Evolutionary conservation across 805 yeast species (phyloP).

Genomic region (Candida lessepsii): DNA sequence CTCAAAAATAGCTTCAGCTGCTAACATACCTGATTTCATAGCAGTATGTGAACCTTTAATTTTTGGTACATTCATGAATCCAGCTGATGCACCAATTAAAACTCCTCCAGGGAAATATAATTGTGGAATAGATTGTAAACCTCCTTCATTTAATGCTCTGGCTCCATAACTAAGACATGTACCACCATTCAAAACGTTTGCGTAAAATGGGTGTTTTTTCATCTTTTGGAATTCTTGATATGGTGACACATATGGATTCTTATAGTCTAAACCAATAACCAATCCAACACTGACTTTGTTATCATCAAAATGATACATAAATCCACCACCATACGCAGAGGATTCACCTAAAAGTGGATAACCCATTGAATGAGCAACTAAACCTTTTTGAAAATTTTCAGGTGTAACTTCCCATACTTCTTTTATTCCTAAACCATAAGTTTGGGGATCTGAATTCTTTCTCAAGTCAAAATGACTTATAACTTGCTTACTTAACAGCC

Average conservation of each 20-base stretch:
- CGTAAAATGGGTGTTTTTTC: constrained; percentile 88
- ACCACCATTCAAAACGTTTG: constrained; percentile 76
- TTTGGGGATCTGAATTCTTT: constrained; percentile 66
- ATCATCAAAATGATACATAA: constrained; percentile 95
- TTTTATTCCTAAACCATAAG: constrained; percentile 93
- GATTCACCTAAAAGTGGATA: constrained; percentile 65
- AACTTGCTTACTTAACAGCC: constrained; percentile 79
- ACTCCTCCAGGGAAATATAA: constrained; percentile 95
- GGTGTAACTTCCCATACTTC: constrained; percentile 96
- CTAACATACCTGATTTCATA: constrained; percentile 91
- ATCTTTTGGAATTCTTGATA: constrained; percentile 92
- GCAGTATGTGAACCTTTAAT: constrained; percentile 98
- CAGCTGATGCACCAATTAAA: constrained; percentile 93
- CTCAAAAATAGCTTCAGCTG: constrained; percentile 79
- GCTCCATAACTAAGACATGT: constrained; percentile 94
- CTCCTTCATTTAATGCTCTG: constrained; percentile 96
- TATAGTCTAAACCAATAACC: constrained; percentile 93
- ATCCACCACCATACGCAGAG: constrained; percentile 89
- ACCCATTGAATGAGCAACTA: constrained; percentile 84
- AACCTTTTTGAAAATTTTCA: constrained; percentile 76
- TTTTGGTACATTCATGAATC: constrained; percentile 95
- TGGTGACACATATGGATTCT: constrained; percentile 93
- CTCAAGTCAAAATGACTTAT: constrained; percentile 70
- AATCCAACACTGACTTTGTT: constrained; percentile 87
- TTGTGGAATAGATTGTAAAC: constrained; percentile 88